Evolutionary conservation across 1,139 yeast species (phyloP).

Genomic region (Insectozyma bohioensis): DNA sequence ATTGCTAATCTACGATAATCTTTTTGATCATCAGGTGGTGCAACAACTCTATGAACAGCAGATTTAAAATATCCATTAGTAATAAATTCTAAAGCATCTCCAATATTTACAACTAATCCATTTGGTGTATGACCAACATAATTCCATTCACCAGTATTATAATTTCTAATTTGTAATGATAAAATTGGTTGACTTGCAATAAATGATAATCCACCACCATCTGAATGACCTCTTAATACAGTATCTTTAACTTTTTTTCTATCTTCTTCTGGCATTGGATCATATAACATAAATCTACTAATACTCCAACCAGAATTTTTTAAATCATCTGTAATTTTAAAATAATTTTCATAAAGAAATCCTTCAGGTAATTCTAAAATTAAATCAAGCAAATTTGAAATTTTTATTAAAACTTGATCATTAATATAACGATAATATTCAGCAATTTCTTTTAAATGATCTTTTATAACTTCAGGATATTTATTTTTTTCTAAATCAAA

Average conservation of each 20-base stretch:
- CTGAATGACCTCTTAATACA: conserved; percentile 55
- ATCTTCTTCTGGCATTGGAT: conserved; percentile 28
- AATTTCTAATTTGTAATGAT: too few species aligned
- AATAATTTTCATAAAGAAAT: too few species aligned
- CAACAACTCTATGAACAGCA: conserved; percentile 45
- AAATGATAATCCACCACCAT: conserved; percentile 47
- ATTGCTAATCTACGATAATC: conserved; percentile 37
- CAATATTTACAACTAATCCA: too few species aligned
- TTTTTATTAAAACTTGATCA: conserved; percentile 21
- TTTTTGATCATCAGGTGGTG: too few species aligned
- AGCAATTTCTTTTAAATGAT: conserved; percentile 24
- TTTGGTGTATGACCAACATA: too few species aligned
- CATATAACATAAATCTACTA: too few species aligned
- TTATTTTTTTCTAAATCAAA: conserved; percentile 18
- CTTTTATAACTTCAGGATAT: conserved; percentile 28
- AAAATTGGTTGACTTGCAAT: too few species aligned
- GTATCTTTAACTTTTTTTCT: conserved; percentile 29
- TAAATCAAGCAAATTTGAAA: conserved; percentile 25
- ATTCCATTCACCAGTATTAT: too few species aligned
- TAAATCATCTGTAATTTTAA: too few species aligned
- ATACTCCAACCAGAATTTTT: too few species aligned
- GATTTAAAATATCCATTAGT: conserved; percentile 50
- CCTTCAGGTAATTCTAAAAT: too few species aligned
- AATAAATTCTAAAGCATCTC: conserved; percentile 45
- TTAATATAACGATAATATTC: conserved; percentile 26